These are phyloP conservation scores for Tolypocladium nubicola DNA, from an alignment of 2,329 filamentous ascomycete species.

Conservation along the genomic window DNA sequence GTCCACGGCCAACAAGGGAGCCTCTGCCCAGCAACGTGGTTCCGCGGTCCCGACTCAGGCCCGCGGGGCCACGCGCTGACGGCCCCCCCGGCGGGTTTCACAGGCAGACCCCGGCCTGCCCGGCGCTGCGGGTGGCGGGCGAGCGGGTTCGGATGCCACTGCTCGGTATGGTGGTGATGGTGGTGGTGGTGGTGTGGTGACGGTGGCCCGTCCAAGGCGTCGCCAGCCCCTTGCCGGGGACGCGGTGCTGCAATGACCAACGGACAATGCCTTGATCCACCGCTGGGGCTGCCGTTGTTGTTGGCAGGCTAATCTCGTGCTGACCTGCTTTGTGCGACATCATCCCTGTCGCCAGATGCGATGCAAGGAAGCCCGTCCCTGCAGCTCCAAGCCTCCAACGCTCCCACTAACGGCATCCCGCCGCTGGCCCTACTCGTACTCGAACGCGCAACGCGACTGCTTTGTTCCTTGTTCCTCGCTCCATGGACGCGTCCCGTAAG, in stretches of 20 bases:
- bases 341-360: background rate
- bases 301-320: too few relatives aligned
- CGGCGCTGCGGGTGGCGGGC: background rate
- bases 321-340: background rate
- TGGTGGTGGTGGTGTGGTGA: background rate
- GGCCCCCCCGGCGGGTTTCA: background rate
- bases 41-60: background rate
- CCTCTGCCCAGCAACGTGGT: background rate
- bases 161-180: background rate
- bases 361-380: slow-evolving; percentile 1
- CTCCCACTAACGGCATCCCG: background rate
- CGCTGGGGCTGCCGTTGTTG: too few relatives aligned
- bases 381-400: background rate
- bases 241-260: too few relatives aligned
- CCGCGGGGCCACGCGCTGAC: background rate
- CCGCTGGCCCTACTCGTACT: background rate
- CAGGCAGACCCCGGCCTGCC: background rate
- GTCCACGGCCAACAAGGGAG: background rate
- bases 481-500: background rate
- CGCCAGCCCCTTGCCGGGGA: background rate
- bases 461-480: background rate
- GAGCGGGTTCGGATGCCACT: background rate
- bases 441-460: background rate
- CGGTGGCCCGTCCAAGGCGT: background rate
- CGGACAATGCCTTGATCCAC: too few relatives aligned